Base-by-base conservation (phyloP, 164 flowering plant species). In the Tinospora cordifolia region DNA sequence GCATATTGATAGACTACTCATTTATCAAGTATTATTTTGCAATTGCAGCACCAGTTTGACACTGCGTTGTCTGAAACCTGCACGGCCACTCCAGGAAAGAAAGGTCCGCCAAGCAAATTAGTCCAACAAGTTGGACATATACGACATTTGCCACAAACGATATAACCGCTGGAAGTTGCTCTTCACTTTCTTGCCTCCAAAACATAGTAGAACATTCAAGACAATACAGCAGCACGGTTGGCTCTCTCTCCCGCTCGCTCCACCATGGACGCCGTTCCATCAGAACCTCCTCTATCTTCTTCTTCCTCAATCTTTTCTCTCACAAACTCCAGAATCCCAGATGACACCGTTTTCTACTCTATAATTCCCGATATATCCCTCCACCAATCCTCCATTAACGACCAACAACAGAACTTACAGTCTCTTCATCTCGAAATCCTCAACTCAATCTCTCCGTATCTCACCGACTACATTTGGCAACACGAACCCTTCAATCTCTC, bases 401-500 rank as follows among this genome's bases (percentile, higher is more conserved):
- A 44, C 36, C 40, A 65, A 21, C n/a, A 60, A 14, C 72, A 41
- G 10, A 8, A 34, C 25, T 44, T 90, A 71, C 89, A 81, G 46
- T 78, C 86, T 24, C 90, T 94, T 69, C 91, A 88, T 69, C 87
- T 84, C 71, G 83, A 81, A 81, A 85, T 90, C 78, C 84, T 88
- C 82, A 14, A 79, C 49, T 38, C 75, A 11, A 9, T 90, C 68
- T 66, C 90, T 7, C 85, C 92, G 0, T 73, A 74, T 84, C 73
- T 86, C 63, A 3, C 88, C 38, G 67, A 74, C 62, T 90, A 94
- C 82, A 80, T 91, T 47, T 93, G 94, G 93, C 96, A 93, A 51
- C 97, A 91, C 87, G 78, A 88, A 11, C 93, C 94, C 69, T 91
- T 93, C 81, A 67, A 83, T 51, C 92, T 88, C 78, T 78, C 86